A percentile compares a stretch with the other conserved stretches of the same genome.
Conservation (phyloP, 805 yeast genomes). For the Blastobotrys muscicola region DNA sequence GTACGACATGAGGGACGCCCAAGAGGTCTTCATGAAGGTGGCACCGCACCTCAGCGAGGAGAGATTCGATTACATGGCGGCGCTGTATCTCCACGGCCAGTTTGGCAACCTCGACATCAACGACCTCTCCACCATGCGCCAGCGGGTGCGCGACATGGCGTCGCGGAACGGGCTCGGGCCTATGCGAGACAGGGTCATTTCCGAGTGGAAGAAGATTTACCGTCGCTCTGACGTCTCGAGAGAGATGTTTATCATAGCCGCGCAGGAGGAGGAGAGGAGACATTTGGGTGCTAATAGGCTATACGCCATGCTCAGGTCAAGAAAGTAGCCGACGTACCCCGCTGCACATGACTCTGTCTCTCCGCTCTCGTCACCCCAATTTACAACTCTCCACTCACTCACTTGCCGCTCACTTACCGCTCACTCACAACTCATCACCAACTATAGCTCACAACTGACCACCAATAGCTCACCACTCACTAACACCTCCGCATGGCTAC, state of each 20-base stretch:
- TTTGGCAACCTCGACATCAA: constrained; percentile 9
- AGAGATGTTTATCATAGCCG: constrained; percentile 5
- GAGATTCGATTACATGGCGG: constrained; percentile 4
- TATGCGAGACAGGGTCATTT: constrained; percentile 2
- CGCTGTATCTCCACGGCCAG: constrained; percentile 8
- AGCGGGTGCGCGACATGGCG: constrained; percentile 1
- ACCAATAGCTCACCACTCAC: background rate
- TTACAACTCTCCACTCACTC: background rate
- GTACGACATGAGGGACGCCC: background rate
- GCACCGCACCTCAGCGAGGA: background rate
- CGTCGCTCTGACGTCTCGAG: constrained; percentile 8
- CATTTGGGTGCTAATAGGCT: constrained; percentile 8
- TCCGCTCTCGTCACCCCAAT: too few relatives aligned
- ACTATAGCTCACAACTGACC: background rate
- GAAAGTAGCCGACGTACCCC: background rate
- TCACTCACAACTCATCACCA: background rate
- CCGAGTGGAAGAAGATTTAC: constrained; percentile 4
- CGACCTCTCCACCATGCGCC: constrained; percentile 1
- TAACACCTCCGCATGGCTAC: too few relatives aligned
- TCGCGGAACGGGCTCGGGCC: constrained; percentile 4
- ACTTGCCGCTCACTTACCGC: background rate
- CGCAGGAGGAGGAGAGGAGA: constrained; percentile 7
- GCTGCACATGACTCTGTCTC: too few relatives aligned
- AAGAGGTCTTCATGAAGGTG: background rate
- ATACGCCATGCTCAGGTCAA: constrained; percentile 5